A percentile compares a stretch with the other conserved stretches of the same genome.
Conservation (phyloP, 116 monocot species). For the Posidonia oceanica region DNA sequence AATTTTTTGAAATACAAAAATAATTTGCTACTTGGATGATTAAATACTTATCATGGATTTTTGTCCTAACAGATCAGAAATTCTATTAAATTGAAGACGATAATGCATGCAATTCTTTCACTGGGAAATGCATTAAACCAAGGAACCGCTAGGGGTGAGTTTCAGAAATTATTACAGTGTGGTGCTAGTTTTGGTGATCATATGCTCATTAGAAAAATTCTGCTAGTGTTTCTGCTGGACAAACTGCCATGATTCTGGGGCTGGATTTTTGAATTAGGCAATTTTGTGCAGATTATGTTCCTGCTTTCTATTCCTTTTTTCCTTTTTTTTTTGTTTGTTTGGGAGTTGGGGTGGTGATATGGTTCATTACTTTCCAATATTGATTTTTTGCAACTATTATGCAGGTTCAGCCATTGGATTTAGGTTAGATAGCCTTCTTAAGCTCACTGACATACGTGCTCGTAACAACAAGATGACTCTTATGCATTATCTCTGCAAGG, state of each 20-base stretch:
- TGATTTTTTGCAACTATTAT: neutral
- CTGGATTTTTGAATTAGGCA: too few relatives aligned
- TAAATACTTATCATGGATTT: neutral
- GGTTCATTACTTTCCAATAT: too few relatives aligned
- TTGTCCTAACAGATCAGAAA: constrained; percentile 55
- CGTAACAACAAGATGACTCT: constrained; percentile 88
- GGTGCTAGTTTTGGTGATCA: too few relatives aligned
- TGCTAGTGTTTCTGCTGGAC: too few relatives aligned
- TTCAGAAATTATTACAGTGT: neutral
- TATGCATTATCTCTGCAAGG: constrained; percentile 97
- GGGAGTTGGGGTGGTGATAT: too few relatives aligned
- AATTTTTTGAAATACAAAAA: too few relatives aligned
- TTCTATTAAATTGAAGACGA: constrained; percentile 81
- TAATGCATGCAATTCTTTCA: constrained; percentile 98
- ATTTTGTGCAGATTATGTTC: too few relatives aligned
- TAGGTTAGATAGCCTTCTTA: constrained; percentile 90
- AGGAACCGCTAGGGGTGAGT: constrained; percentile 85
- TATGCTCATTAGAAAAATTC: too few relatives aligned
- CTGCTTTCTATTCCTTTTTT: too few relatives aligned
- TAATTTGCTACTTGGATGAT: too few relatives aligned
- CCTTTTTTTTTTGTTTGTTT: too few relatives aligned
- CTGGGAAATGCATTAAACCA: constrained; percentile 97
- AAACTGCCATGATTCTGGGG: too few relatives aligned
- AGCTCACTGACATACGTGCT: constrained; percentile 84
- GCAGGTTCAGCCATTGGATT: constrained; percentile 91